Evolutionary conservation across 441 rosid genomes (phyloP).

Genomic region (Pelargonium myrrhifolium): DNA sequence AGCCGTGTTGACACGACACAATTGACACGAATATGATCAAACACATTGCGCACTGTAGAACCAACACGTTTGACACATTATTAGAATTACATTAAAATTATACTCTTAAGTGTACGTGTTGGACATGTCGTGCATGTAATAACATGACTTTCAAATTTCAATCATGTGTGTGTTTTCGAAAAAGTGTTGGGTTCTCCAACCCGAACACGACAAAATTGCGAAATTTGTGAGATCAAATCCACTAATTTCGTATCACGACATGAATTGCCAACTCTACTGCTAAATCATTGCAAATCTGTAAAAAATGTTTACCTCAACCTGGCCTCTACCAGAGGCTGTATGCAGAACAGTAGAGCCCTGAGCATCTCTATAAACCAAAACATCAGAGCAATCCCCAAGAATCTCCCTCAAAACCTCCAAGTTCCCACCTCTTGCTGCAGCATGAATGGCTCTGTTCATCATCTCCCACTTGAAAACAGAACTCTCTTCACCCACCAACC

Average conservation of each 20-base stretch:
- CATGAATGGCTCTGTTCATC: slow-evolving; percentile 79
- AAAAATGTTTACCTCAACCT: slow-evolving; percentile 45
- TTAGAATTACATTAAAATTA: too few relatives aligned
- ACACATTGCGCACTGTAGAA: too few relatives aligned
- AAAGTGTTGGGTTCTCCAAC: too few relatives aligned
- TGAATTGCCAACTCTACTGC: not conserved
- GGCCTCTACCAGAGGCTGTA: slow-evolving; percentile 79
- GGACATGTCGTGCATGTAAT: too few relatives aligned
- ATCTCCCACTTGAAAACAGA: slow-evolving; percentile 53
- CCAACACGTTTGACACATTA: too few relatives aligned
- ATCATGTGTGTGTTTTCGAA: too few relatives aligned
- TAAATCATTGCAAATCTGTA: not conserved
- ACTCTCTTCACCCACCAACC: slow-evolving; percentile 27
- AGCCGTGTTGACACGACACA: too few relatives aligned
- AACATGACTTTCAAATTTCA: too few relatives aligned
- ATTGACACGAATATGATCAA: too few relatives aligned
- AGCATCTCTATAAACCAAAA: slow-evolving; percentile 45
- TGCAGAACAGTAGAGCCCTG: slow-evolving; percentile 72
- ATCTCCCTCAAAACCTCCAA: slow-evolving; percentile 54
- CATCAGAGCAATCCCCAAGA: slow-evolving; percentile 33
- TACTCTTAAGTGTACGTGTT: too few relatives aligned
- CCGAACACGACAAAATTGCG: not conserved
- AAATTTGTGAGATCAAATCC: not conserved
- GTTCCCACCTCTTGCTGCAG: slow-evolving; percentile 87
- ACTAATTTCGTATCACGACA: not conserved